A percentile compares a stretch with the other conserved stretches of the same genome.
phyloP scores from a whole-genome alignment of 129 eudicot genomes.

The Lonicera japonica region DNA sequence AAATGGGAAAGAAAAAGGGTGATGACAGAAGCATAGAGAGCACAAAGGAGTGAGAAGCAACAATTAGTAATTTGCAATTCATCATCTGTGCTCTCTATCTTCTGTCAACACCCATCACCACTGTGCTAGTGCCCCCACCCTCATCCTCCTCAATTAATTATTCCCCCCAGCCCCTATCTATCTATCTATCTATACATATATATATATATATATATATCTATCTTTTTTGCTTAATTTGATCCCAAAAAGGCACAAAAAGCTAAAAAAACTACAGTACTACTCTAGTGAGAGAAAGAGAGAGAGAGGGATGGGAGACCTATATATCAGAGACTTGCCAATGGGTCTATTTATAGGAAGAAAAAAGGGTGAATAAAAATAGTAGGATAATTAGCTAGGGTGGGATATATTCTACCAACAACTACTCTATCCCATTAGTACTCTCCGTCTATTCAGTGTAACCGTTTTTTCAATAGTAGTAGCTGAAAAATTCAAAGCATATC shows the following conservation, averaged over 20 bases:
- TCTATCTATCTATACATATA: no score
- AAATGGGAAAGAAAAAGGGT: constrained; percentile 3
- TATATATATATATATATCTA: no score
- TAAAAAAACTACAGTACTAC: neutral
- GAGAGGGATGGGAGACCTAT: neutral
- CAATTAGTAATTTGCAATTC: constrained; percentile 21
- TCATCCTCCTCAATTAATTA: neutral
- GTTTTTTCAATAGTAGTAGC: no score
- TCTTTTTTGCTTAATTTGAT: no score
- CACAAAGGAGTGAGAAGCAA: constrained; percentile 32
- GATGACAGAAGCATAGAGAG: constrained; percentile 36
- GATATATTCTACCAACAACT: no score
- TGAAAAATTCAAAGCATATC: no score
- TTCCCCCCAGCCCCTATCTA: neutral
- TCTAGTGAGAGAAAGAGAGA: neutral
- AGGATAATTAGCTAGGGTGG: neutral
- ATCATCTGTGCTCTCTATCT: constrained; percentile 36
- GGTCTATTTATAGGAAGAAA: neutral
- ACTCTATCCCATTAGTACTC: no score
- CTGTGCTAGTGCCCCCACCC: neutral
- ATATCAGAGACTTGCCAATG: neutral
- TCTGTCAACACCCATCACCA: constrained; percentile 31
- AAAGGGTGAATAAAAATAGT: neutral
- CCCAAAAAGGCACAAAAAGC: neutral
- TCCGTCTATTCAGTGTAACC: no score